A percentile compares a stretch with the other conserved stretches of the same genome.
Conservation (phyloP, 2,329 filamentous ascomycete genomes). For the Nothopassalora personata region DNA sequence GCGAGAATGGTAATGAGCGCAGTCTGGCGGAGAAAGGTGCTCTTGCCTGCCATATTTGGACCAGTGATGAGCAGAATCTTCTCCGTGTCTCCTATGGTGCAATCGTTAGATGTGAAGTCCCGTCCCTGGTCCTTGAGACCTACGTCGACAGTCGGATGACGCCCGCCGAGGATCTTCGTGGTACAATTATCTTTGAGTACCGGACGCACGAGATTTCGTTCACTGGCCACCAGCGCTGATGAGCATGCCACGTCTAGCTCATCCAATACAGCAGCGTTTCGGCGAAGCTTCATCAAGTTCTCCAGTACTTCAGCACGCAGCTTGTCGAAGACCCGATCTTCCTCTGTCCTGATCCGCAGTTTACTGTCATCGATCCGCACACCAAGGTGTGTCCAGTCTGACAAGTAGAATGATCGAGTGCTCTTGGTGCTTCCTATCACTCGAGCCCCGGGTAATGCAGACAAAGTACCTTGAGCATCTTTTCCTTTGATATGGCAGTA, state of each 20-base stretch:
- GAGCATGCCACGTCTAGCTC: conserved; percentile 87
- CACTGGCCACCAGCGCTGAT: conserved; percentile 71
- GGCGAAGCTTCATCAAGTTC: conserved; percentile 78
- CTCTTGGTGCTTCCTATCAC: conserved; percentile 73
- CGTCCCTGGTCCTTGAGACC: conserved; percentile 74
- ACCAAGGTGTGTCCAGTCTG: conserved; percentile 79
- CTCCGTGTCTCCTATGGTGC: conserved; percentile 72
- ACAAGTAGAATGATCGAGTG: conserved; percentile 76
- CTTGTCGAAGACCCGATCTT: conserved; percentile 69
- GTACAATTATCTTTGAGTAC: conserved; percentile 57
- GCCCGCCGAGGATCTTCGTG: conserved; percentile 76
- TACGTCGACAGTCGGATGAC: conserved; percentile 87
- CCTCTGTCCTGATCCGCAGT: conserved; percentile 73
- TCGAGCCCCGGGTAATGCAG: conserved; percentile 41
- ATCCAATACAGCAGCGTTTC: conserved; percentile 86
- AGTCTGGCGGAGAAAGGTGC: conserved; percentile 91
- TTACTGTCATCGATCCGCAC: conserved; percentile 71
- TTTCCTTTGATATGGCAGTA: conserved; percentile 86
- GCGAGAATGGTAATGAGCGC: conserved; percentile 90
- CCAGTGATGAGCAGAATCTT: conserved; percentile 65
- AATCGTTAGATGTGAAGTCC: conserved; percentile 80
- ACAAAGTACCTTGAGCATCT: conserved; percentile 50
- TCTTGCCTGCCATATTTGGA: conserved; percentile 99
- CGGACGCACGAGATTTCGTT: conserved; percentile 70
- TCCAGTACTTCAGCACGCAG: conserved; percentile 71